Conservation (phyloP, 177 flowering plant species). For the Vitis hybrid region DNA sequence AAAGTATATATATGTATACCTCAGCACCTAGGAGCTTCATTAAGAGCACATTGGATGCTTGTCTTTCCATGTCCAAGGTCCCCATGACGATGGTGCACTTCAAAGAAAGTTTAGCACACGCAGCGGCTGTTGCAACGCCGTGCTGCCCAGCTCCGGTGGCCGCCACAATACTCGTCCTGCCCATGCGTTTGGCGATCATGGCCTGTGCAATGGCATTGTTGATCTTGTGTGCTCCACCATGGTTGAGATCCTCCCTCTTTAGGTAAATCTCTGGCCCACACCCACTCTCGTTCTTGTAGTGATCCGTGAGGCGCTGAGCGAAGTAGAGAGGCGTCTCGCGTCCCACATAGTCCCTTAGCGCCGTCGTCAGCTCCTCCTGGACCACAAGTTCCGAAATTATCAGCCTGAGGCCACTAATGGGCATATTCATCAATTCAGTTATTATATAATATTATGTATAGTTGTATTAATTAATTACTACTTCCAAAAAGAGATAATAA, state of each 20-base stretch:
- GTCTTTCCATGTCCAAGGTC: slow-evolving; percentile 43
- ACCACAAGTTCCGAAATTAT: background rate
- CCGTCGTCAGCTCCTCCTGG: slow-evolving; percentile 47
- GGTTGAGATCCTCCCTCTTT: slow-evolving; percentile 71
- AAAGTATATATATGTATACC: slow-evolving; percentile 22
- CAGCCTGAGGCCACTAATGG: too few relatives aligned
- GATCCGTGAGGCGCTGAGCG: slow-evolving; percentile 50
- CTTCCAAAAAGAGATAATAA: background rate
- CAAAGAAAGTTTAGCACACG: slow-evolving; percentile 49
- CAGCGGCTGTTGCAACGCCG: slow-evolving; percentile 68
- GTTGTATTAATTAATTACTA: background rate
- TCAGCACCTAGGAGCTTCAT: slow-evolving; percentile 59
- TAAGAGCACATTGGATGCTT: slow-evolving; percentile 38
- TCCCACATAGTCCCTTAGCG: slow-evolving; percentile 59
- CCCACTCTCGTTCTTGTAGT: slow-evolving; percentile 39
- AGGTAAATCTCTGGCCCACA: slow-evolving; percentile 62
- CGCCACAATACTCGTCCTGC: slow-evolving; percentile 37
- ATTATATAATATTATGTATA: too few relatives aligned
- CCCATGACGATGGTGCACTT: slow-evolving; percentile 63
- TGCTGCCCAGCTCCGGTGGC: slow-evolving; percentile 77
- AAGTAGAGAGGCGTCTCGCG: slow-evolving; percentile 67
- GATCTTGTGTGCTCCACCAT: slow-evolving; percentile 65
- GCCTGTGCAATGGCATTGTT: slow-evolving; percentile 70
- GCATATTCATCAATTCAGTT: too few relatives aligned
- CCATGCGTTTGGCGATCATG: slow-evolving; percentile 65